Conservation (phyloP, 495 filamentous ascomycete genomes). For the Tuber aestivum region DNA sequence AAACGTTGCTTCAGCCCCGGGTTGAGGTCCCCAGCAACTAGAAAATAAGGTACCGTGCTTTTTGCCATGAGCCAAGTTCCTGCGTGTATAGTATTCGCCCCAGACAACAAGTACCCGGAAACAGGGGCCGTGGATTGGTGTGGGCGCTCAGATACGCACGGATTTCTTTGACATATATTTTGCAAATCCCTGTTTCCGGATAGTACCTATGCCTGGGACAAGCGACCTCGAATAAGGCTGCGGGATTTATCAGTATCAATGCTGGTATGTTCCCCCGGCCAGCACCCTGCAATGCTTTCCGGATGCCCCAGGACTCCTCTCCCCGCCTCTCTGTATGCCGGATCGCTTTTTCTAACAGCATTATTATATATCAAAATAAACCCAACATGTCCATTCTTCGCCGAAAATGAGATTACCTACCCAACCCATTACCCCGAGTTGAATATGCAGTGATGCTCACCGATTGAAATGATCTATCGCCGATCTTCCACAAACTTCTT, state of each 20-base stretch:
- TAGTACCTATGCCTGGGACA: too few relatives aligned
- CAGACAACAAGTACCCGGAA: too few relatives aligned
- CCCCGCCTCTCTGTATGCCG: not conserved
- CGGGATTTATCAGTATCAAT: conserved; percentile 1
- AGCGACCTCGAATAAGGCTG: not conserved
- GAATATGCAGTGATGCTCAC: not conserved
- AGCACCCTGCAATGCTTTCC: not conserved
- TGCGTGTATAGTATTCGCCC: not conserved
- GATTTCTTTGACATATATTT: too few relatives aligned
- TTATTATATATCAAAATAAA: not conserved
- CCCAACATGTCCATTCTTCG: not conserved
- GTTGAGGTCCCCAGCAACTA: not conserved
- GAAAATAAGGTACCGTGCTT: not conserved
- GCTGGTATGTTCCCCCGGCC: not conserved
- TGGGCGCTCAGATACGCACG: too few relatives aligned
- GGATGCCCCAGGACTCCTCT: not conserved
- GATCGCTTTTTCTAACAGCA: not conserved
- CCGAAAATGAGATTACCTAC: not conserved
- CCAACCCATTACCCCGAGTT: not conserved
- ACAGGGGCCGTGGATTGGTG: too few relatives aligned
- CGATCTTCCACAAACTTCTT: not conserved
- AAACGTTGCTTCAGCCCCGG: not conserved
- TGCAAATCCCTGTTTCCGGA: too few relatives aligned
- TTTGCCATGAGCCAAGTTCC: not conserved
- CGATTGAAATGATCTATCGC: not conserved